Evolutionary conservation across 345 rosid genomes (phyloP).

Genomic region (Eucalyptus camaldulensis): DNA sequence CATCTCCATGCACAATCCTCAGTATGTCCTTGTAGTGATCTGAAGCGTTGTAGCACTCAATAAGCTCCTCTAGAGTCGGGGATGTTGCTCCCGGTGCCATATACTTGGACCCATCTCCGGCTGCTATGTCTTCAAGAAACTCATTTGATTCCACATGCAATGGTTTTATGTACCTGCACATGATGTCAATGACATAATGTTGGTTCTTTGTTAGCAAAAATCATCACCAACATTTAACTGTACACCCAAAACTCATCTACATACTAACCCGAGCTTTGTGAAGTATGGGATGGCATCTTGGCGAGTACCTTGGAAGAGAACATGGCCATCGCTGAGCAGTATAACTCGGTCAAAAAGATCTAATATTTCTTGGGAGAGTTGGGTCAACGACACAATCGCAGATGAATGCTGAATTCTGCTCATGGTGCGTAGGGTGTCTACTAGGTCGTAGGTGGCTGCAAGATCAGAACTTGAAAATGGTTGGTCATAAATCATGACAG

Average conservation of each 20-base stretch:
- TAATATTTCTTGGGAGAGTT: conserved; percentile 11
- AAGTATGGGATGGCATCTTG: conserved; percentile 15
- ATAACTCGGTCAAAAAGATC: conserved; percentile 17
- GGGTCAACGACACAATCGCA: conserved; percentile 11
- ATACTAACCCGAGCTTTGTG: conserved; percentile 10
- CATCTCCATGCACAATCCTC: conserved; percentile 1
- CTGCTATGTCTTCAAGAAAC: conserved; percentile 12
- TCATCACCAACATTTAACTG: not conserved
- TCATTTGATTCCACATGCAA: conserved; percentile 10
- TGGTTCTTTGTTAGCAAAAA: not conserved
- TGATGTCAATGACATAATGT: not conserved
- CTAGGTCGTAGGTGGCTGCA: conserved; percentile 8
- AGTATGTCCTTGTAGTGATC: conserved; percentile 20
- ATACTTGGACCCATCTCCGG: conserved; percentile 12
- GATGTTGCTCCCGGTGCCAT: conserved; percentile 8
- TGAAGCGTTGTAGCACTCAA: conserved; percentile 6
- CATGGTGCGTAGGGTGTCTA: conserved; percentile 12
- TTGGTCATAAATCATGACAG: conserved; percentile 19
- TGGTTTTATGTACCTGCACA: conserved; percentile 12
- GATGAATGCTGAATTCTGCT: conserved; percentile 19
- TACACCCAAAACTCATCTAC: not conserved
- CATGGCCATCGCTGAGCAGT: conserved; percentile 1
- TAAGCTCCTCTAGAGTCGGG: conserved; percentile 6
- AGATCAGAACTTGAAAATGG: conserved; percentile 13
- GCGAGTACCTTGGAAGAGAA: conserved; percentile 19